Evolutionary conservation across 1,284 basidiomycete species (phyloP).

Genomic region (Naganishia sp.): DNA sequence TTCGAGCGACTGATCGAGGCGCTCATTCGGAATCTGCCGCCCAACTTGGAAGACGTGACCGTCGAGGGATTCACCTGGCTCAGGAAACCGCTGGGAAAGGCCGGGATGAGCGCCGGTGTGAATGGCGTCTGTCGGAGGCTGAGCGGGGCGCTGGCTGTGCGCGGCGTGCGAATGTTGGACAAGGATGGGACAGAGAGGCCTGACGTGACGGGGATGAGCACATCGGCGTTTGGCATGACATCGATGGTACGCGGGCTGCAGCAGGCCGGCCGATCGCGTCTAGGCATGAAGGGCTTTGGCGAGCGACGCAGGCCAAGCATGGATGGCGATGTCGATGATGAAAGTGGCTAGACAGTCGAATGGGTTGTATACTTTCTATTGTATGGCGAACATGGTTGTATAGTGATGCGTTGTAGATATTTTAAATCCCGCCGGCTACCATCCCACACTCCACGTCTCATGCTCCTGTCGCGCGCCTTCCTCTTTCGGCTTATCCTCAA

Average conservation of each 20-base stretch:
- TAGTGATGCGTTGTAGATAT: not conserved
- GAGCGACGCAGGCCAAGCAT: slow-evolving; percentile 18
- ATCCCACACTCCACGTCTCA: slow-evolving; percentile 19
- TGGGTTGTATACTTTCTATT: not conserved
- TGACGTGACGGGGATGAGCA: slow-evolving; percentile 1
- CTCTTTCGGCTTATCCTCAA: slow-evolving; percentile 26
- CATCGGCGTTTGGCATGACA: slow-evolving; percentile 9
- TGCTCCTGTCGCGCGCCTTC: slow-evolving; percentile 13
- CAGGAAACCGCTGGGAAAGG: slow-evolving; percentile 21
- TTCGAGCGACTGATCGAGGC: slow-evolving; percentile 17
- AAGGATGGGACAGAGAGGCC: slow-evolving; percentile 29
- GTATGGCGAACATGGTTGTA: slow-evolving; percentile 15
- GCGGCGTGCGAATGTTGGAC: slow-evolving; percentile 23
- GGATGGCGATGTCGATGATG: slow-evolving; percentile 26
- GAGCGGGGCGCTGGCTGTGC: slow-evolving; percentile 9
- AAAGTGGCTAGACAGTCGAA: slow-evolving; percentile 3
- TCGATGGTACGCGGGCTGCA: slow-evolving; percentile 7
- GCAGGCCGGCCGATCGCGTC: not conserved
- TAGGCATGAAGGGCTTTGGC: slow-evolving; percentile 22
- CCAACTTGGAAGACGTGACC: slow-evolving; percentile 15
- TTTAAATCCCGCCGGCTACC: not conserved
- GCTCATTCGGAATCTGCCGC: slow-evolving; percentile 16
- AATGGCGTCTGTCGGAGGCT: slow-evolving; percentile 24
- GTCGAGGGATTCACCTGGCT: slow-evolving; percentile 31
- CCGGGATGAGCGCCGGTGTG: slow-evolving; percentile 27